Evolutionary conservation across 345 rosid genomes (phyloP), one percentile per base, ranked within the genome.

Genomic region (Lepidium didymum): DNA sequence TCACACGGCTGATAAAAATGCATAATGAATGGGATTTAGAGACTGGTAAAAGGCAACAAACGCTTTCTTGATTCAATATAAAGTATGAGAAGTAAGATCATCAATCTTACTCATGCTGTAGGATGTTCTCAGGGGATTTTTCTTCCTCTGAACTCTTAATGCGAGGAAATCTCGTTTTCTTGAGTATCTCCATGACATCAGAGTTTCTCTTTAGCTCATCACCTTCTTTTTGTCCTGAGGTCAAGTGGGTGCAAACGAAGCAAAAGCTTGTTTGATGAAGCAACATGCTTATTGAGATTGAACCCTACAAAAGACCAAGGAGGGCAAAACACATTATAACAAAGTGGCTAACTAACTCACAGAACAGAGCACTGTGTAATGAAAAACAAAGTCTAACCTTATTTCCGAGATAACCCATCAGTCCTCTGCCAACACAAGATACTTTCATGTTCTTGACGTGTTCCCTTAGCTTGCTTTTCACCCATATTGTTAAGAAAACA

Each of bases 321-420:
- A 54, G 9, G 3, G 18, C 31, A 15, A 40, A 0, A 14, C 23
- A 38, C 51, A 21, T 9, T 6, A 43, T 23, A 71, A 47, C 29
- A 37, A 64, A 14, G 33, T 19, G 6, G 37, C n/a, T 31, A 42
- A 23, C 0, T 14, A 34, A 35, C 62, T 67, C 40, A 19, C 31
- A 34, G 23, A 56, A 44, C 47, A 34, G 58, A 13, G 1, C 21
- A 43, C 0, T 27, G 0, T 37, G 16, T 44, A 51, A 19, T 5
- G 15, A 46, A 50, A 36, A 46, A 42, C 10, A 49, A 25, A 31
- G 38, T 47, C 37, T 49, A 81, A 94, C 99, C 99, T 94, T 94
- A 75, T 94, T 94, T 57, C 96, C 96, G 0, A 94, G 97, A 75
- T 94, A 94, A 37, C 99, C 99, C 99, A 94, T 94, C 72, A 94